Percentiles rank a stretch among this genome's conserved stretches.
phyloP scores from a whole-genome alignment of 202 grass and related monocot species.

The Setaria italica region DNA sequence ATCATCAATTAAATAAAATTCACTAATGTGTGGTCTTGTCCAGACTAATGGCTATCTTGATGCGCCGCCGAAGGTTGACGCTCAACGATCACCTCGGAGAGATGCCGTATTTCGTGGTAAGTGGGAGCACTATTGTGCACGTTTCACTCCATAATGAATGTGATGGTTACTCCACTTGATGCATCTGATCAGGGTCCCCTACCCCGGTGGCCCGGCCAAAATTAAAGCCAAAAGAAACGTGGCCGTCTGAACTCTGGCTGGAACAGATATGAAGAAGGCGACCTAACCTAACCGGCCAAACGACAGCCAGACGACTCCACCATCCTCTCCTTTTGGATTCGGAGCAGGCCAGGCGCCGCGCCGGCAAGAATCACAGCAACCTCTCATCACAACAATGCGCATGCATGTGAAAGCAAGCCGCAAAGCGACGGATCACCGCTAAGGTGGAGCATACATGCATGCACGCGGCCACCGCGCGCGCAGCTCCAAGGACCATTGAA shows the following conservation, averaged over 20 bases:
- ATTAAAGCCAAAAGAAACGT: background rate
- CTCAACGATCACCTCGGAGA: too few relatives aligned
- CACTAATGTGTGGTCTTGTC: too few relatives aligned
- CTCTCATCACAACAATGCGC: background rate
- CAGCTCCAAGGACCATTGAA: slow-evolving; percentile 36
- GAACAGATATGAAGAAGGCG: background rate
- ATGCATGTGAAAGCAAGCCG: slow-evolving; percentile 3
- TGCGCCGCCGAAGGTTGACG: too few relatives aligned
- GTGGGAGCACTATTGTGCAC: too few relatives aligned
- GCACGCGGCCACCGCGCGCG: background rate
- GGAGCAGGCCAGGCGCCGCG: background rate
- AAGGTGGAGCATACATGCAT: background rate
- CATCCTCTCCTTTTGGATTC: background rate
- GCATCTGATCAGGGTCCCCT: too few relatives aligned
- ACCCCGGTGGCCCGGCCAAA: background rate
- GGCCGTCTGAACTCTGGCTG: background rate
- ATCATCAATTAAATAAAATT: too few relatives aligned
- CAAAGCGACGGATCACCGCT: slow-evolving; percentile 7
- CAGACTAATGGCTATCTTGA: too few relatives aligned
- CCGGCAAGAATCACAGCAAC: background rate
- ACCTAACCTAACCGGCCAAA: background rate
- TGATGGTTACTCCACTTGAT: background rate
- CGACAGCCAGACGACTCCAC: too few relatives aligned
- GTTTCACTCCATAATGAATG: background rate
- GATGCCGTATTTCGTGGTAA: too few relatives aligned